A percentile compares a stretch with the other conserved stretches of the same genome.
phyloP scores from a whole-genome alignment of 345 rosid species.

The Populus ilicifolia region DNA sequence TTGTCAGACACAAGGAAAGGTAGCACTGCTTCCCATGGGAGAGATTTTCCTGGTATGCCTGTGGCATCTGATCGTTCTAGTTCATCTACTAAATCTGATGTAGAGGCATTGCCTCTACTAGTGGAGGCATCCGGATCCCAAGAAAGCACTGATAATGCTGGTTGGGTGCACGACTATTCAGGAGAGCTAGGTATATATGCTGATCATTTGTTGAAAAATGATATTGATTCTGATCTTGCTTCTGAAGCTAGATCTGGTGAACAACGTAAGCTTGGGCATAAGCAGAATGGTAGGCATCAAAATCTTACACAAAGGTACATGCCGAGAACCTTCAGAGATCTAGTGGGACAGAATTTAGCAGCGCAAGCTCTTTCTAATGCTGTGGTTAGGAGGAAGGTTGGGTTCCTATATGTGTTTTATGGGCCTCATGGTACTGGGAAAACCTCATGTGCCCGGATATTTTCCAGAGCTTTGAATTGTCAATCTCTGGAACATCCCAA shows the following conservation, averaged over 20 bases:
- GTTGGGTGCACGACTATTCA: constrained; percentile 84
- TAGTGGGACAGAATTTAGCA: constrained; percentile 84
- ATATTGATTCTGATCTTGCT: constrained; percentile 58
- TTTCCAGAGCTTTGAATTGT: constrained; percentile 90
- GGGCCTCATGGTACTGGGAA: constrained; percentile 99
- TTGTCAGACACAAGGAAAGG: constrained; percentile 68
- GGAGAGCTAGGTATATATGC: constrained; percentile 92
- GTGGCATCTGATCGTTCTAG: constrained; percentile 56
- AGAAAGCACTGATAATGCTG: constrained; percentile 57
- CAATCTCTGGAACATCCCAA: constrained; percentile 64
- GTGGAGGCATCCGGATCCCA: constrained; percentile 61
- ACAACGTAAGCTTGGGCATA: constrained; percentile 30
- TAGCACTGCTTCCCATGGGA: constrained; percentile 44
- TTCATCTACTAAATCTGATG: constrained; percentile 47
- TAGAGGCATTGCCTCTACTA: constrained; percentile 68
- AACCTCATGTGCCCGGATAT: constrained; percentile 85
- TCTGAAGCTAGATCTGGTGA: constrained; percentile 77
- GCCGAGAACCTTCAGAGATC: constrained; percentile 71
- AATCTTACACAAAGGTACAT: constrained; percentile 77
- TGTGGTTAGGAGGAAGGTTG: constrained; percentile 64
- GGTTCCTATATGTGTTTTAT: constrained; percentile 79
- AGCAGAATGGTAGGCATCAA: constrained; percentile 56
- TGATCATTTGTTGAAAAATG: constrained; percentile 70
- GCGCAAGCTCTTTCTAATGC: constrained; percentile 91
- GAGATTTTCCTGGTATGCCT: constrained; percentile 54